A percentile compares a stretch with the other conserved stretches of the same genome.
These are phyloP conservation scores for Amaranthus tricolor DNA, from an alignment of 179 eudicot species.

Conservation along the genomic window DNA sequence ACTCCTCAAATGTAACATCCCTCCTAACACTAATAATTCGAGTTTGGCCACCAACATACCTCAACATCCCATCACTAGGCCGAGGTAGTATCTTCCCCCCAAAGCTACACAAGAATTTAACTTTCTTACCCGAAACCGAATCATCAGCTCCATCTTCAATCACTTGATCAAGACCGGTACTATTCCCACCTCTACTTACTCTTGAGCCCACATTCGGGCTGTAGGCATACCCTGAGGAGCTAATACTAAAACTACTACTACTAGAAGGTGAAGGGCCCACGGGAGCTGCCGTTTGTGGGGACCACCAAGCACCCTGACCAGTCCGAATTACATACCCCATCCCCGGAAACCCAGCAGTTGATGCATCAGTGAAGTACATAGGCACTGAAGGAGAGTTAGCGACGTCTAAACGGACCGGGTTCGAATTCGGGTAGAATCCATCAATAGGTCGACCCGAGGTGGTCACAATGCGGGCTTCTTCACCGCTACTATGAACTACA, in stretches of 20 bases:
- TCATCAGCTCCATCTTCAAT: conserved; percentile 66
- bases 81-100: conserved; percentile 92
- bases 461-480: conserved; percentile 58
- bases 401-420: conserved; percentile 32
- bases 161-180: conserved; percentile 33
- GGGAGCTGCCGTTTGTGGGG: conserved; percentile 38
- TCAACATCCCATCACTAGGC: conserved; percentile 74
- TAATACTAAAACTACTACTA: conserved; percentile 23
- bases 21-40: conserved; percentile 73
- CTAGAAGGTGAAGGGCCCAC: conserved; percentile 15
- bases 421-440: conserved; percentile 30
- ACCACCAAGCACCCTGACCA: conserved; percentile 40
- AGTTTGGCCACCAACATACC: conserved; percentile 95
- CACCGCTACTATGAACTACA: conserved; percentile 38
- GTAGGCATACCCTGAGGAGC: conserved; percentile 25
- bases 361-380: conserved; percentile 45
- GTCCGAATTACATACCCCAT: conserved; percentile 42
- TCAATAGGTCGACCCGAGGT: conserved; percentile 44
- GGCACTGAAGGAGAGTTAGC: conserved; percentile 42
- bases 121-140: conserved; percentile 63
- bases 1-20: conserved; percentile 55
- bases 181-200: conserved; percentile 13
- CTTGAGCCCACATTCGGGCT: conserved; percentile 34
- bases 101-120: conserved; percentile 83
- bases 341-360: conserved; percentile 44